These are phyloP conservation scores for Ustilago bromivora DNA, from an alignment of 1,284 basidiomycete species.

Conservation along the genomic window DNA sequence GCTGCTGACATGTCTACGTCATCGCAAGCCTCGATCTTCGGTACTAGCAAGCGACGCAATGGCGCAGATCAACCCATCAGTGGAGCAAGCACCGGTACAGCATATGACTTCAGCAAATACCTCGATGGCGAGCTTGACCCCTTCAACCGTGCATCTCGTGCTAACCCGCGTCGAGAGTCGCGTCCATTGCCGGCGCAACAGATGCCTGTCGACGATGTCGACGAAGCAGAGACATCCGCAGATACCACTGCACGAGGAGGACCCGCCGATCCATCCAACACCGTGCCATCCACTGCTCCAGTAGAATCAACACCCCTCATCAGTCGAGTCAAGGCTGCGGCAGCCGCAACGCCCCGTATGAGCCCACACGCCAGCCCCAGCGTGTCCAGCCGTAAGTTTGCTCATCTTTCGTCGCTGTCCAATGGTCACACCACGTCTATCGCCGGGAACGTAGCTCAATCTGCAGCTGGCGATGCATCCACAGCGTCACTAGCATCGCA, in stretches of 20 bases:
- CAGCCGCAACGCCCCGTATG: constrained; percentile 29
- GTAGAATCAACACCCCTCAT: constrained; percentile 44
- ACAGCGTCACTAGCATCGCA: constrained; percentile 19
- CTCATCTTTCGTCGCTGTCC: constrained; percentile 37
- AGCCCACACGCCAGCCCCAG: constrained; percentile 49
- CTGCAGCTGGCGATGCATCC: constrained; percentile 14
- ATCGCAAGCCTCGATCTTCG: constrained; percentile 41
- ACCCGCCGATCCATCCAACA: neutral
- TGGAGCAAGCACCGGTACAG: constrained; percentile 21
- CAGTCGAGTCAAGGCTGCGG: constrained; percentile 29
- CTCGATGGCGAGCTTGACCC: constrained; percentile 50
- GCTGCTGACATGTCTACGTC: constrained; percentile 19
- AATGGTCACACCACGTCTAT: constrained; percentile 21
- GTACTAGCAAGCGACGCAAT: constrained; percentile 30
- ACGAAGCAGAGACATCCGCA: constrained; percentile 25
- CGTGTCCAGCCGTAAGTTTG: constrained; percentile 44
- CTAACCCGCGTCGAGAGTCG: constrained; percentile 37
- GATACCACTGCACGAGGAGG: constrained; percentile 44
- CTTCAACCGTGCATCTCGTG: constrained; percentile 47
- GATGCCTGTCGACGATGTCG: constrained; percentile 5
- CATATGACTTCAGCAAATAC: constrained; percentile 50
- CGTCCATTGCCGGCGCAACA: constrained; percentile 39
- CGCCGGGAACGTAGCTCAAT: neutral
- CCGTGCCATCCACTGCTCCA: constrained; percentile 7
- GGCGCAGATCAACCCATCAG: constrained; percentile 33